Base-by-base conservation (phyloP, 2,329 filamentous ascomycete species). In the Botrytis sinoallii region DNA sequence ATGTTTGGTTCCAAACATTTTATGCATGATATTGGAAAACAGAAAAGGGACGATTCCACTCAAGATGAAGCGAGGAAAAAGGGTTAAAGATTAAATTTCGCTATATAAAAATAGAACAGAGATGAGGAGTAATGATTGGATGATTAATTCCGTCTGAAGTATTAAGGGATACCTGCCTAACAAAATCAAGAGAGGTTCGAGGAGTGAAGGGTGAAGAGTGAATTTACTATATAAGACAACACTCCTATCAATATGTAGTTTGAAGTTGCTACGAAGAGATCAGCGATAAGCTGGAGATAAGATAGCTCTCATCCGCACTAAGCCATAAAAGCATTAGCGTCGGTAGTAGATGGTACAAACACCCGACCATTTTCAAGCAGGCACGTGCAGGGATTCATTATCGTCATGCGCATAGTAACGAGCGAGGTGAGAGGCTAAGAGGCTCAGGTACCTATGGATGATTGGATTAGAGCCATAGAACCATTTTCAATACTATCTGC, bases 341-440 rank as follows among this genome's bases (percentile, higher is more conserved):
- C 69, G 69, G 69, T 6, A 7, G 35, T 48, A 52, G 22, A 14
- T 52, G 8, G 4, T 9, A 29, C 29, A 16, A 29, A 32, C 35
- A 9, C 32, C 69, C 69, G 69, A 71, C 4, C 14, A 20, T 20
- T 40, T 10, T 29, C 25, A 22, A 48, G 55, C 42, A 32, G 32
- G 32, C 32, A 32, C 32, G 32, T 32, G 32, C 32, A 71, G 44
- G 68, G 57, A 46, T 64, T 32, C 32, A 46, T 71, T 71, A 64
- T 71, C 57, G 22, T 64, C 57, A 64, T 70, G 68, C 68, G 68
- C 68, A 20, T 40, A 48, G 44, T 48, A 22, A 22, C 20, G 44
- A 48, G 44, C 20, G 44, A 48, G 44, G 44, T 48, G 44, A 48
- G 44, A 46, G 44, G 44, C 7, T 46, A 18, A 46, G 20, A 46